Conservation (phyloP, 2,329 filamentous ascomycete genomes). For the Xylariaceae sp. region DNA sequence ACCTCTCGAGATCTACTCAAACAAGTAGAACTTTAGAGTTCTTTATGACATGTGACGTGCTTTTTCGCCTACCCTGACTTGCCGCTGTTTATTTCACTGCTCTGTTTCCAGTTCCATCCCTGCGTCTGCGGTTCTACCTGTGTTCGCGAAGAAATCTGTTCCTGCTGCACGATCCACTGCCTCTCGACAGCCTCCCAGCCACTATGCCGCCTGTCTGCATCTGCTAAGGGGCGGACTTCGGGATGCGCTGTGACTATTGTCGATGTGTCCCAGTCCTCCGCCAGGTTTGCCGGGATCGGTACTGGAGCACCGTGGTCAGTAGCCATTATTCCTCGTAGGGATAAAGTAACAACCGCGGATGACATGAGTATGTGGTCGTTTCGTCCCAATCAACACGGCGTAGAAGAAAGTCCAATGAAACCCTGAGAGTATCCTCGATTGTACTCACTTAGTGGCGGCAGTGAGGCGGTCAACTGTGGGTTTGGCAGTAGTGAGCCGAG, state of each 20-base stretch:
- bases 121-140: neutral
- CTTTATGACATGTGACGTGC: no score
- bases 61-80: conserved; percentile 5
- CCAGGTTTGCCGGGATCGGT: neutral
- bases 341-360: no score
- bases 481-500: no score
- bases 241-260: conserved; percentile 6
- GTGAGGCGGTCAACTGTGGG: neutral
- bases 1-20: no score
- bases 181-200: conserved; percentile 24
- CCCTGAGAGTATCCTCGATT: no score
- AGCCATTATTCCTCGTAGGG: no score
- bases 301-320: no score
- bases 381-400: no score
- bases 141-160: conserved; percentile 2
- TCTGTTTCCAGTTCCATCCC: neutral
- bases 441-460: conserved; percentile 4
- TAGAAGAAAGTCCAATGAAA: no score
- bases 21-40: no score
- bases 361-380: no score
- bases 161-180: conserved; percentile 14
- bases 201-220: conserved; percentile 20
- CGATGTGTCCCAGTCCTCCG: conserved; percentile 23
- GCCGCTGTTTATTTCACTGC: neutral
- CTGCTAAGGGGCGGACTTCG: no score